Percentiles rank a stretch among this genome's conserved stretches.
Evolutionary conservation across 345 rosid species (phyloP).

Genomic region (Dimocarpus longan): DNA sequence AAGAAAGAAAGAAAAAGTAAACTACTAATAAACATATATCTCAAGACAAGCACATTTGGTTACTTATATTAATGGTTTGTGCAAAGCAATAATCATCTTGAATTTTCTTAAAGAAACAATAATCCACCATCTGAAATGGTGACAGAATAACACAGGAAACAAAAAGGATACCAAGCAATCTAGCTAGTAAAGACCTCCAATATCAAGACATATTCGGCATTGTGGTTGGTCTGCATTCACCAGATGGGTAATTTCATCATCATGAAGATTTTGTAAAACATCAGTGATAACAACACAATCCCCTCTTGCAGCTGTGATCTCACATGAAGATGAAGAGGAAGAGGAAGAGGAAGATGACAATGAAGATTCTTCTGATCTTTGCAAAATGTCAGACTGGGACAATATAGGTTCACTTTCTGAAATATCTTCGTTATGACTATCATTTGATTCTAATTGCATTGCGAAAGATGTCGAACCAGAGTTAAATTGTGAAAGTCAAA

Average conservation of each 20-base stretch:
- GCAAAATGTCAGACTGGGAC: constrained; percentile 37
- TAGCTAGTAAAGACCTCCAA: constrained; percentile 59
- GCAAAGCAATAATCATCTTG: neutral
- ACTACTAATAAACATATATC: constrained; percentile 17
- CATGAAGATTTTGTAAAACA: constrained; percentile 54
- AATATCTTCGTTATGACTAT: constrained; percentile 53
- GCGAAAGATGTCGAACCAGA: constrained; percentile 38
- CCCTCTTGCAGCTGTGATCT: constrained; percentile 59
- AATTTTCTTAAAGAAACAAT: constrained; percentile 11
- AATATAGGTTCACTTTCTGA: constrained; percentile 72
- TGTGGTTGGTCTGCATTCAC: constrained; percentile 78
- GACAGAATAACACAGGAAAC: constrained; percentile 12
- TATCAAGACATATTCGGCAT: constrained; percentile 96
- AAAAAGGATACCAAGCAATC: constrained; percentile 26
- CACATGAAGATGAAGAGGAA: constrained; percentile 48
- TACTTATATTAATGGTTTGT: neutral
- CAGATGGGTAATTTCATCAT: constrained; percentile 66
- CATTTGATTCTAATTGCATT: constrained; percentile 88
- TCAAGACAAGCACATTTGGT: constrained; percentile 12
- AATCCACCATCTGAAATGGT: constrained; percentile 17
- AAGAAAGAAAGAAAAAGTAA: neutral
- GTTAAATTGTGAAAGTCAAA: constrained; percentile 26
- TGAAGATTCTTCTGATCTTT: constrained; percentile 54
- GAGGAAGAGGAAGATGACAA: constrained; percentile 35
- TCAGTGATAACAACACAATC: constrained; percentile 43